A percentile compares a stretch with the other conserved stretches of the same genome.
Evolutionary conservation across 2,329 filamentous ascomycete species (phyloP).

Genomic region (Fulvia fulva): DNA sequence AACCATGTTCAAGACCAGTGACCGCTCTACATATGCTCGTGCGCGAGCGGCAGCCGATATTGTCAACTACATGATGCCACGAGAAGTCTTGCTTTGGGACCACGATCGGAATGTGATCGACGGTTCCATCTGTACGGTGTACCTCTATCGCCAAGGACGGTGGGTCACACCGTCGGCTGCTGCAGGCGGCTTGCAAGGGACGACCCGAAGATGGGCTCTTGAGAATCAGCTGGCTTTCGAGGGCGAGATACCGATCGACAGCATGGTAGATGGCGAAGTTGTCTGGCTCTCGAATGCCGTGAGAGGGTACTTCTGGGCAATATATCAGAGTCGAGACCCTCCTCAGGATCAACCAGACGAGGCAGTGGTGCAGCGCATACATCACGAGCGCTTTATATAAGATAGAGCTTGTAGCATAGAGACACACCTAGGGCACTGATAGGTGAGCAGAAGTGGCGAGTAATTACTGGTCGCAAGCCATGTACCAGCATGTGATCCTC

Average conservation of each 20-base stretch:
- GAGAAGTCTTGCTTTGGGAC: conserved; percentile 75
- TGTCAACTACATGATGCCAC: conserved; percentile 35
- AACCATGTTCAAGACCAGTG: conserved; percentile 83
- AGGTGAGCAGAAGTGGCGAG: neutral
- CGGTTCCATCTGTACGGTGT: conserved; percentile 73
- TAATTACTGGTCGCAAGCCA: too few relatives aligned
- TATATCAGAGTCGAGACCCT: conserved; percentile 11
- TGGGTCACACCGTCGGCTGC: conserved; percentile 74
- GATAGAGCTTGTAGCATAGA: neutral
- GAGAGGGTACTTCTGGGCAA: conserved; percentile 60
- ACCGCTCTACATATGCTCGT: conserved; percentile 65
- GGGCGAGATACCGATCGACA: conserved; percentile 55
- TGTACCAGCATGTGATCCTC: neutral
- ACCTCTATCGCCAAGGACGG: conserved; percentile 65
- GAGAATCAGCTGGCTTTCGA: conserved; percentile 64
- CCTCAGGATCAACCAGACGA: neutral
- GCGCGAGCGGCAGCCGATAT: conserved; percentile 62
- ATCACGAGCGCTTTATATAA: neutral
- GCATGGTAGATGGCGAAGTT: conserved; percentile 66
- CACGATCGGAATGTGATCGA: conserved; percentile 69
- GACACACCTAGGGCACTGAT: neutral
- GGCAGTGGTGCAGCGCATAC: neutral
- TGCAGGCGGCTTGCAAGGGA: conserved; percentile 78
- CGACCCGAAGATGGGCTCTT: conserved; percentile 78
- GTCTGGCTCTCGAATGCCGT: conserved; percentile 90